Percentiles rank a stretch among this genome's conserved stretches.
Conservation (phyloP, 176 grass and related monocot genomes). For the Eragrostis curvula region DNA sequence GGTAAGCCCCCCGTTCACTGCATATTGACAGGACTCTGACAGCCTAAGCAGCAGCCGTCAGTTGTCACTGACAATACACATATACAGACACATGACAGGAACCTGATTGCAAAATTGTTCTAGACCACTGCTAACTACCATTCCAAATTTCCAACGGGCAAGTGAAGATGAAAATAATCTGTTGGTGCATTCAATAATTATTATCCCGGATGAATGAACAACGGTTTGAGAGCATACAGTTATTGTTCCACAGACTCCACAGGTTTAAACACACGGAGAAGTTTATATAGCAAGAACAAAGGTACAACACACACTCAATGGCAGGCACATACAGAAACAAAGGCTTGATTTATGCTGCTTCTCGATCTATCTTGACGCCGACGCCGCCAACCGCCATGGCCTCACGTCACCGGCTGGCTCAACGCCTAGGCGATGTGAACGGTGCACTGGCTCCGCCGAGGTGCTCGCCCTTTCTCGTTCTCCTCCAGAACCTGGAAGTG, state of each 20-base stretch:
- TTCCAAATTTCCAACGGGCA: neutral
- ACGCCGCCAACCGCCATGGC: no score
- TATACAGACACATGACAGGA: neutral
- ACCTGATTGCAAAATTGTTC: neutral
- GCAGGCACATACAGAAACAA: slow-evolving; percentile 30
- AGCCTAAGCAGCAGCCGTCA: neutral
- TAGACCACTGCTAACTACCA: neutral
- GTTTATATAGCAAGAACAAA: neutral
- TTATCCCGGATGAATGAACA: neutral
- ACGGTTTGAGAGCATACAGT: neutral
- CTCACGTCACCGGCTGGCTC: no score
- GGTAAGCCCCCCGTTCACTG: neutral
- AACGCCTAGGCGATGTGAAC: slow-evolving; percentile 45
- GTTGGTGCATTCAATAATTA: slow-evolving; percentile 7
- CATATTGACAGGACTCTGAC: neutral
- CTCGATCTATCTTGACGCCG: neutral
- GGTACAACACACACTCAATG: slow-evolving; percentile 1
- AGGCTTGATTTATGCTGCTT: neutral
- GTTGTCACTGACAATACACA: neutral
- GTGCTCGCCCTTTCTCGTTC: slow-evolving; percentile 37
- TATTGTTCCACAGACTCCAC: neutral
- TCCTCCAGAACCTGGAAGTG: slow-evolving; percentile 39
- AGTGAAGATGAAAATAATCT: neutral
- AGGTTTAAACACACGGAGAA: neutral
- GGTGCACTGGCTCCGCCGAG: slow-evolving; percentile 37